A percentile compares a stretch with the other conserved stretches of the same genome.
phyloP scores from a whole-genome alignment of 495 filamentous ascomycete genomes.

The Penicillium cataractarum region DNA sequence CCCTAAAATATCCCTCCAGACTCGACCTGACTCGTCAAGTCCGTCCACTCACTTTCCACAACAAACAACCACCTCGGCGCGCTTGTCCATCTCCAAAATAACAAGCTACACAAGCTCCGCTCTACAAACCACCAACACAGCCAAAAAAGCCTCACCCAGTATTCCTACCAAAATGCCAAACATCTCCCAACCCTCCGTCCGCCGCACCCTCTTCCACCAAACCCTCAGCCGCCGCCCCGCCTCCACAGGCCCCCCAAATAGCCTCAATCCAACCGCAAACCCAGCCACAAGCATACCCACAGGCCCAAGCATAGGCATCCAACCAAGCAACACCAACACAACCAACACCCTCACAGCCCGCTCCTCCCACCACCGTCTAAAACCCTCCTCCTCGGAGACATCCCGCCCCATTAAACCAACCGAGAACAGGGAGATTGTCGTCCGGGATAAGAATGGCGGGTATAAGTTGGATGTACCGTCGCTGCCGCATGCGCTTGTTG shows the following conservation, averaged over 20 bases:
- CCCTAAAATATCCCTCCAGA: background rate
- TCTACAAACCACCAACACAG: background rate
- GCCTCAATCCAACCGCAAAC: background rate
- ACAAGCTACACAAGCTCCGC: background rate
- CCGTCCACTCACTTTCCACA: background rate
- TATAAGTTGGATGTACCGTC: constrained; percentile 72
- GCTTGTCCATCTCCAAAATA: background rate
- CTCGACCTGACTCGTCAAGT: background rate
- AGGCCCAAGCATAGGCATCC: background rate
- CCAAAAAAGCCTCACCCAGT: background rate
- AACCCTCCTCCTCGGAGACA: constrained; percentile 45
- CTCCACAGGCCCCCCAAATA: constrained; percentile 38
- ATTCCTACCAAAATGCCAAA: background rate
- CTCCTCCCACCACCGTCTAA: constrained; percentile 32
- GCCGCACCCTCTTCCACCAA: constrained; percentile 76
- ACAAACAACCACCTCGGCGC: background rate
- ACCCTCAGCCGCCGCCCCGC: constrained; percentile 70
- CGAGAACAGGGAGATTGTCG: constrained; percentile 71
- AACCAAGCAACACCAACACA: background rate
- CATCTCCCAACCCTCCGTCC: constrained; percentile 50
- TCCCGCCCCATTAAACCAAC: constrained; percentile 38
- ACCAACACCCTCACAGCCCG: constrained; percentile 31
- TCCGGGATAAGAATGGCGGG: constrained; percentile 73
- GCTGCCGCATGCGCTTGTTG: constrained; percentile 49
- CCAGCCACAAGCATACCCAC: background rate